These are phyloP conservation scores for Amauroascus verrucosus DNA, from an alignment of 2,329 filamentous ascomycete genomes.

Conservation along the genomic window DNA sequence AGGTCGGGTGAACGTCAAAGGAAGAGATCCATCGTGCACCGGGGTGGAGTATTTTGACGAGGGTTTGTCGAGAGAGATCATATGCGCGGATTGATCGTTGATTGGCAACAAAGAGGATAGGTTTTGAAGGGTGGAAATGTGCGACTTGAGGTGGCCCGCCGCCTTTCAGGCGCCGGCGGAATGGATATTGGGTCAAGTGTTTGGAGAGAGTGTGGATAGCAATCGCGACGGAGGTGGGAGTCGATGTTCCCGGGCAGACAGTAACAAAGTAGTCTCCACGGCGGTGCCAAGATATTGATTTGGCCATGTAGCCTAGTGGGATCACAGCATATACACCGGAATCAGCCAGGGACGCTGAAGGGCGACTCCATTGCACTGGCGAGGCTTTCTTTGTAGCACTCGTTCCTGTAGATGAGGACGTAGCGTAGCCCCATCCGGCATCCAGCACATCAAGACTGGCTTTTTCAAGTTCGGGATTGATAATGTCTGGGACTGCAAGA, in stretches of 20 bases:
- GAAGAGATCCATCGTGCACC: constrained; percentile 91
- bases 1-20: constrained; percentile 81
- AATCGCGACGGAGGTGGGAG: constrained; percentile 52
- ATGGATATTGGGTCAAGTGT: constrained; percentile 88
- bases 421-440: constrained; percentile 87
- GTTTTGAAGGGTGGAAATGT: constrained; percentile 87
- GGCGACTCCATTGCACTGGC: constrained; percentile 72
- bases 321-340: constrained; percentile 67
- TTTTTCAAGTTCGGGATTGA: constrained; percentile 63
- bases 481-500: constrained; percentile 65
- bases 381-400: constrained; percentile 56
- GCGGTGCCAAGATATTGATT: constrained; percentile 86
- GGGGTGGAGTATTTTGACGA: constrained; percentile 86
- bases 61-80: constrained; percentile 80
- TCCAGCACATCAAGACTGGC: constrained; percentile 68
- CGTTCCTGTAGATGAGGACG: constrained; percentile 47
- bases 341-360: constrained; percentile 61
- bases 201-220: constrained; percentile 92
- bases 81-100: constrained; percentile 89
- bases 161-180: constrained; percentile 59
- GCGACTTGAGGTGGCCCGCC: constrained; percentile 74
- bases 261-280: constrained; percentile 90
- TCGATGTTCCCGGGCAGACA: constrained; percentile 59
- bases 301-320: constrained; percentile 69
- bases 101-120: constrained; percentile 91